phyloP scores from a whole-genome alignment of 768 basidiomycete genomes.

The Panaeolus papilionaceus region DNA sequence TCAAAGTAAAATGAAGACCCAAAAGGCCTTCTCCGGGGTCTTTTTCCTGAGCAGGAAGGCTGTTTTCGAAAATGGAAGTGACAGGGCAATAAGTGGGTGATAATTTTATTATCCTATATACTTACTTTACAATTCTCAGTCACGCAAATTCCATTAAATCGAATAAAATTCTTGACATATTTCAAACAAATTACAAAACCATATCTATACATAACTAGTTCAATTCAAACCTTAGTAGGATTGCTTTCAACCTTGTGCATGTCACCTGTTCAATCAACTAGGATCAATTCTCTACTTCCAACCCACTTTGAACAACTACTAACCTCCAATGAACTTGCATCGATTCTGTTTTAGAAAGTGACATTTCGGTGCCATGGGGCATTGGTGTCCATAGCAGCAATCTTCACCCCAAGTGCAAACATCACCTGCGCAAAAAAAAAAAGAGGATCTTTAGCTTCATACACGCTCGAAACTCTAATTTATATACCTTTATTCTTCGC shows the following conservation, averaged over 20 bases:
- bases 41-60: constrained; percentile 57
- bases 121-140: constrained; percentile 37
- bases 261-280: constrained; percentile 34
- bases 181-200: constrained; percentile 24
- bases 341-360: constrained; percentile 57
- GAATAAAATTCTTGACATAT: constrained; percentile 25
- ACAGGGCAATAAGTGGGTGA: constrained; percentile 41
- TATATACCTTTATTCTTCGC: constrained; percentile 59
- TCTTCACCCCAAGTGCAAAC: constrained; percentile 63
- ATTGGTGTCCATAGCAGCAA: constrained; percentile 62
- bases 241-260: constrained; percentile 46
- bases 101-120: constrained; percentile 40
- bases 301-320: constrained; percentile 26
- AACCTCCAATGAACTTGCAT: constrained; percentile 70
- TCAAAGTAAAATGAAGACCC: constrained; percentile 55
- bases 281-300: constrained; percentile 26
- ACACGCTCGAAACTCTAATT: background rate
- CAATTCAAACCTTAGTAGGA: background rate
- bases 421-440: constrained; percentile 46
- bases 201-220: constrained; percentile 20
- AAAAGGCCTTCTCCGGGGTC: constrained; percentile 62
- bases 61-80: constrained; percentile 50
- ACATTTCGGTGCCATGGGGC: constrained; percentile 51
- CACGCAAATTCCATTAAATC: constrained; percentile 45
- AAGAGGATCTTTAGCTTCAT: constrained; percentile 11